A percentile compares a stretch with the other conserved stretches of the same genome.
Conservation (phyloP, 2,329 filamentous ascomycete genomes). For the Colletotrichum orbiculare region DNA sequence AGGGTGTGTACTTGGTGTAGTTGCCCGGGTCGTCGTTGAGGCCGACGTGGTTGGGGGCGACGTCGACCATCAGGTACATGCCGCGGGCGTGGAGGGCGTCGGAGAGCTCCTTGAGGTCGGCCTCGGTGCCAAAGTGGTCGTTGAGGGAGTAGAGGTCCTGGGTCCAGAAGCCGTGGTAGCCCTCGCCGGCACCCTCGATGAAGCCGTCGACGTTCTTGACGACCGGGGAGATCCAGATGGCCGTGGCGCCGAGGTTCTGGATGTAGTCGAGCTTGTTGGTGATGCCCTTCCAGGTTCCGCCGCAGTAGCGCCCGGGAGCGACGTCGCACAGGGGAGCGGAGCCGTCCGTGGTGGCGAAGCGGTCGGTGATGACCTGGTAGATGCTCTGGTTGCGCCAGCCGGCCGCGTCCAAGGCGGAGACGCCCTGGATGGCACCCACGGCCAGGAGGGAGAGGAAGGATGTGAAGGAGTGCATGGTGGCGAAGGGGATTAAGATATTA, state of each 20-base stretch:
- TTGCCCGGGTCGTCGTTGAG: conserved; percentile 40
- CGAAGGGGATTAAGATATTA: background rate
- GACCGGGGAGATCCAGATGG: conserved; percentile 58
- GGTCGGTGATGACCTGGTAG: conserved; percentile 58
- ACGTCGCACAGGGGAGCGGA: conserved; percentile 47
- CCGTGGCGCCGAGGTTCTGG: conserved; percentile 57
- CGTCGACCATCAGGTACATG: conserved; percentile 69
- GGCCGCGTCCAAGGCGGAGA: conserved; percentile 41
- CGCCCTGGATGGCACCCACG: conserved; percentile 29
- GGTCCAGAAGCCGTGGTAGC: conserved; percentile 56
- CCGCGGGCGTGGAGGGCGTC: conserved; percentile 59
- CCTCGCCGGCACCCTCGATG: conserved; percentile 42
- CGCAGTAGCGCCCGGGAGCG: conserved; percentile 54
- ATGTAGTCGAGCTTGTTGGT: conserved; percentile 62
- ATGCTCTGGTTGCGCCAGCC: conserved; percentile 55
- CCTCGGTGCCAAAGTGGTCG: conserved; percentile 58
- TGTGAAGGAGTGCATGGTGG: conserved; percentile 20
- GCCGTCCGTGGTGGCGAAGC: conserved; percentile 52
- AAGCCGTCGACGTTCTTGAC: conserved; percentile 51
- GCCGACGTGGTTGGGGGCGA: conserved; percentile 64
- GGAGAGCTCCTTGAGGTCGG: conserved; percentile 60
- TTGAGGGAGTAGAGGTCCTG: conserved; percentile 55
- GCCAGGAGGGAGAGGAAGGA: conserved; percentile 26
- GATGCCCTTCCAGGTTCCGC: conserved; percentile 61
- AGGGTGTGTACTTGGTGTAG: conserved; percentile 41